A percentile compares a stretch with the other conserved stretches of the same genome.
These are phyloP conservation scores for Melianthus villosus DNA, from an alignment of 441 rosid genomes.

Conservation along the genomic window DNA sequence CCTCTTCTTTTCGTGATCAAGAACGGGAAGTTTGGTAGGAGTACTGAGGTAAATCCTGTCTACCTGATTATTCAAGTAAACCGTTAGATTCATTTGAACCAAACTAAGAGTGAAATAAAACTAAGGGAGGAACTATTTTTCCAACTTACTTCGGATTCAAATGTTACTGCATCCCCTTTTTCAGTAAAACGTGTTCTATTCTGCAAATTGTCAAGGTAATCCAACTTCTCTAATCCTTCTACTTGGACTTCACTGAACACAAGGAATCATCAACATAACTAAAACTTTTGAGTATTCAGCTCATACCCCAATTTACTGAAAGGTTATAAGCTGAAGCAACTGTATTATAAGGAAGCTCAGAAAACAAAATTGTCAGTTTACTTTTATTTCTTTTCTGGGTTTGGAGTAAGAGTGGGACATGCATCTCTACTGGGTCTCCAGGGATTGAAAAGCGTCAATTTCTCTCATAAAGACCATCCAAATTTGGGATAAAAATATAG, in stretches of 20 bases:
- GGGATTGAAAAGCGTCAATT: too few relatives aligned
- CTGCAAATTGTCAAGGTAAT: slow-evolving; percentile 29
- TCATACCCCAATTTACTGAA: neutral
- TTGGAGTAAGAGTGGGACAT: too few relatives aligned
- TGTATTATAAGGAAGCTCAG: too few relatives aligned
- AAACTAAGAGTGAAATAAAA: neutral
- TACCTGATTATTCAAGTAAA: slow-evolving; percentile 12
- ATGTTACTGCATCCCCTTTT: slow-evolving; percentile 29
- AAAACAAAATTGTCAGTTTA: too few relatives aligned
- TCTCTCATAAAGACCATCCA: too few relatives aligned
- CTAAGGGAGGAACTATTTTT: too few relatives aligned
- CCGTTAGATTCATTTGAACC: neutral
- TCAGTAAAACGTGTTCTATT: slow-evolving; percentile 23
- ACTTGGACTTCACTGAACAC: slow-evolving; percentile 35
- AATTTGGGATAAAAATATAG: too few relatives aligned
- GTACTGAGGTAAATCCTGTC: slow-evolving; percentile 28
- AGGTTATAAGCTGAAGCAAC: neutral
- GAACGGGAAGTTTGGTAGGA: slow-evolving; percentile 32
- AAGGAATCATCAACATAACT: slow-evolving; percentile 5
- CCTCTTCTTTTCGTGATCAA: slow-evolving; percentile 35
- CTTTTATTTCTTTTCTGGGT: too few relatives aligned
- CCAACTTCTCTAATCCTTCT: slow-evolving; percentile 40
- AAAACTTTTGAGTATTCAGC: neutral
- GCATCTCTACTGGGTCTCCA: too few relatives aligned
- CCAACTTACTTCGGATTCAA: slow-evolving; percentile 30